phyloP scores from a whole-genome alignment of 1,284 basidiomycete genomes.

The Boletus holoroseus region DNA sequence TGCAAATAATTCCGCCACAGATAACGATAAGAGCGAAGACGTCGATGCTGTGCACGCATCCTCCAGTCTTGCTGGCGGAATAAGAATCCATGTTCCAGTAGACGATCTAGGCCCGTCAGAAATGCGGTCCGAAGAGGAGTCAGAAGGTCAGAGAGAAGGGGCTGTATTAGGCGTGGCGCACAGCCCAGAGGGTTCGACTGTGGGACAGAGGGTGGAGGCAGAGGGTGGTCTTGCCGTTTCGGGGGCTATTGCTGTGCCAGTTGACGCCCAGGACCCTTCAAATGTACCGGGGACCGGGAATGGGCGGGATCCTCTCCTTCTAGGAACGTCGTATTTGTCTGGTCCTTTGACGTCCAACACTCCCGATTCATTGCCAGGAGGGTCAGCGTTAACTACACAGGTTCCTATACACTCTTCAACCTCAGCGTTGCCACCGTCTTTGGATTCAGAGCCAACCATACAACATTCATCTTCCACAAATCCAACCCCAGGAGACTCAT shows the following conservation, averaged over 20 bases:
- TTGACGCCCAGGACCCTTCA: constrained; percentile 21
- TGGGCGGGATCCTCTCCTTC: constrained; percentile 14
- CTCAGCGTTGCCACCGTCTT: constrained; percentile 3
- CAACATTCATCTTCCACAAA: constrained; percentile 4
- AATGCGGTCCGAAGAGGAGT: constrained; percentile 1
- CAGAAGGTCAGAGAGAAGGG: constrained; percentile 7
- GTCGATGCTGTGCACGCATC: constrained; percentile 2
- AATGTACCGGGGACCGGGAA: constrained; percentile 17
- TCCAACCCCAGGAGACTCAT: constrained; percentile 15
- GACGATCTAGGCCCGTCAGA: constrained; percentile 2
- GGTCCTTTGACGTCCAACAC: constrained; percentile 7
- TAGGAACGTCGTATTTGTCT: constrained; percentile 15
- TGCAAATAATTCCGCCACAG: background rate
- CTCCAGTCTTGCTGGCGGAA: constrained; percentile 5
- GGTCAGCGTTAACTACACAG: constrained; percentile 1
- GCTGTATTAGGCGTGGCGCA: constrained; percentile 20
- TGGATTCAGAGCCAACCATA: constrained; percentile 1
- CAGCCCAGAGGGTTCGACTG: constrained; percentile 20
- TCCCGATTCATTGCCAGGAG: constrained; percentile 9
- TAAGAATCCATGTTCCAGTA: constrained; percentile 1
- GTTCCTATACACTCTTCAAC: constrained; percentile 1
- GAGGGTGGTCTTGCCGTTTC: constrained; percentile 18
- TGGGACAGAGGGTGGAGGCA: constrained; percentile 15
- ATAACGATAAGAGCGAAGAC: constrained; percentile 8
- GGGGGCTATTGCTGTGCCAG: constrained; percentile 23